phyloP scores from a whole-genome alignment of 352 stramenopile genomes.

The Pythium oligandrum region DNA sequence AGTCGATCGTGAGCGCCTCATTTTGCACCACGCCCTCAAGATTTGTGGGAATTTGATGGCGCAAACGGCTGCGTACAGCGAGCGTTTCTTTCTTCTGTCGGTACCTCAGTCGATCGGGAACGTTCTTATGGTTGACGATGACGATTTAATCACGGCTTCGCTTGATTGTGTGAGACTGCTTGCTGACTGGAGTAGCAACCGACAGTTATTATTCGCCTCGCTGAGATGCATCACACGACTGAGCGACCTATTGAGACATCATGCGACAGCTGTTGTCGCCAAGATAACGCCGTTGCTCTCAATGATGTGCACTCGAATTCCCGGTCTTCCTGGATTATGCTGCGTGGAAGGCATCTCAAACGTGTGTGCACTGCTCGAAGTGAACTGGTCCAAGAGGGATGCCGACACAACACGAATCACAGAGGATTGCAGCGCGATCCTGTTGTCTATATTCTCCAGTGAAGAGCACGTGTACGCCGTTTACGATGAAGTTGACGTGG shows the following conservation, averaged over 20 bases:
- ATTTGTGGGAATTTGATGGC: conserved; percentile 40
- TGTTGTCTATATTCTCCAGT: conserved; percentile 36
- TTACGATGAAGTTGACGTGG: conserved; percentile 43
- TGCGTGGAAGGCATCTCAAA: conserved; percentile 34
- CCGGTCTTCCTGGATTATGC: conserved; percentile 41
- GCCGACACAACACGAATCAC: conserved; percentile 19
- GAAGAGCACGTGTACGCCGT: conserved; percentile 40
- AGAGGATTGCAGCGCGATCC: conserved; percentile 42
- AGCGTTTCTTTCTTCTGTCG: conserved; percentile 29
- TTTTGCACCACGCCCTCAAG: conserved; percentile 35
- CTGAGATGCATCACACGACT: conserved; percentile 21
- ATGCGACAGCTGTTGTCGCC: conserved; percentile 21
- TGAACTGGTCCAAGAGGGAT: conserved; percentile 16
- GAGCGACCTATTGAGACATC: conserved; percentile 10
- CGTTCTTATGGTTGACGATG: conserved; percentile 39
- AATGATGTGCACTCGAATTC: conserved; percentile 40
- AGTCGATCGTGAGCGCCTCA: conserved; percentile 2
- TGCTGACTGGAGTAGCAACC: conserved; percentile 16
- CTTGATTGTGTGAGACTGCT: conserved; percentile 27
- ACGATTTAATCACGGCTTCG: conserved; percentile 30
- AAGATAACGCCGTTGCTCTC: conserved; percentile 43
- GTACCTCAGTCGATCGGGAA: conserved; percentile 39
- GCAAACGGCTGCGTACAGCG: conserved; percentile 29
- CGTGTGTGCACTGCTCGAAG: conserved; percentile 22
- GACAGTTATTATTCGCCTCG: conserved; percentile 23